A percentile compares a stretch with the other conserved stretches of the same genome.
These are phyloP conservation scores for Evernia prunastri DNA, from an alignment of 495 filamentous ascomycete genomes.

Conservation along the genomic window DNA sequence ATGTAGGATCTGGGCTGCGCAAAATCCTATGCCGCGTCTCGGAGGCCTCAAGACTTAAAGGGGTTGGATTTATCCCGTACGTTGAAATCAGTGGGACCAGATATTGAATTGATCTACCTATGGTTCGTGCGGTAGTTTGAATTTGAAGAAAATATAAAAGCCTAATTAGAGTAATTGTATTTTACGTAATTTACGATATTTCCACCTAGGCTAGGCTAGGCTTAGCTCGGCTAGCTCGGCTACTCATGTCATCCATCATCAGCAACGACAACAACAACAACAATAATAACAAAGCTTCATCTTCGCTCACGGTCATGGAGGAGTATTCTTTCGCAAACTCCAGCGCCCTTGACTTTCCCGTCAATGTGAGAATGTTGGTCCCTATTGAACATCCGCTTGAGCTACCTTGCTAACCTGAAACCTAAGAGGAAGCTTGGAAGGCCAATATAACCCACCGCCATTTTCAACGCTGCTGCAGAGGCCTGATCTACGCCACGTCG, in stretches of 20 bases:
- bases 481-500: slow-evolving; percentile 75
- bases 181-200: no score
- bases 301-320: slow-evolving; percentile 54
- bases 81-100: no score
- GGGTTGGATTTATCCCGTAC: no score
- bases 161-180: no score
- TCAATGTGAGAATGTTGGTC: slow-evolving; percentile 75
- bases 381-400: background rate
- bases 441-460: slow-evolving; percentile 68
- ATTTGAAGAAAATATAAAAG: no score
- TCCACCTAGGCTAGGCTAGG: background rate
- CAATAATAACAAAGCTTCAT: no score
- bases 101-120: no score
- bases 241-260: slow-evolving; percentile 8
- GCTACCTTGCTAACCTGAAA: slow-evolving; percentile 14
- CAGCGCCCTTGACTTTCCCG: slow-evolving; percentile 64
- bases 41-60: background rate
- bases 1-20: background rate
- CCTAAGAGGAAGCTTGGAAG: slow-evolving; percentile 74
- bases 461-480: slow-evolving; percentile 71
- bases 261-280: no score
- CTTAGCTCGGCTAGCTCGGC: background rate
- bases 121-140: no score
- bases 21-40: background rate
- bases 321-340: slow-evolving; percentile 91